Base-by-base conservation (phyloP, 169 alveolate species). In the Babesia microti region DNA sequence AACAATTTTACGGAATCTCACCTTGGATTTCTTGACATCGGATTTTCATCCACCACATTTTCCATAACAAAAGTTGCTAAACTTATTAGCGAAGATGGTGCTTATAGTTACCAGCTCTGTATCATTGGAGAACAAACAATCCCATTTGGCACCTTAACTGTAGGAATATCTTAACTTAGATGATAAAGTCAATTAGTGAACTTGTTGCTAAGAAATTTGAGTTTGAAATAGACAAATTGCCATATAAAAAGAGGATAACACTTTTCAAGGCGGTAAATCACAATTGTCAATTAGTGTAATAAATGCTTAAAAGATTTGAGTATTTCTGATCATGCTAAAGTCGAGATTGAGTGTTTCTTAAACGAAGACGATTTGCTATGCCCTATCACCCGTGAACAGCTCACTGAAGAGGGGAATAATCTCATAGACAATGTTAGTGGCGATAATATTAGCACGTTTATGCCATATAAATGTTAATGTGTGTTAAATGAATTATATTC, bases 271-370 rank as follows among this genome's bases (percentile, higher is more conserved):
- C 36, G 7, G 11, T 29, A 7, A 7, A 9, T 29, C 36, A 29
- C 11, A 11, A 9, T 9, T 29, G 36, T 11, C 36, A 7, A 29
- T 9, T 35, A 51, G 47, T 53, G 74, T 43, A 28, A 39, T 34
- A 61, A 61, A 50, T 52, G 59, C n/a, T 32, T 61, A 26, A 61
- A 61, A 33, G 74, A 61, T 23, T 47, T 61, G 6, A 61, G 74
- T 24, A 68, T 61, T 18, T 37, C 53, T 5, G 21, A 46, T 11
- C 68, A 61, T 5, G 68, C 22, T 0, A 61, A 61, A 29, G 23
- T 61, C 12, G 74, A 61, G 29, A 40, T 50, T 11, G 74, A 61
- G 33, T 43, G 67, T 15, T 53, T 61, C 11, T 33, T 59, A 1
- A 18, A 41, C 6, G 49, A 47, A 34, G 74, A 53, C 50, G 74